A percentile compares a stretch with the other conserved stretches of the same genome.
Conservation (phyloP, 768 basidiomycete genomes). For the Multifurca ochricompacta region DNA sequence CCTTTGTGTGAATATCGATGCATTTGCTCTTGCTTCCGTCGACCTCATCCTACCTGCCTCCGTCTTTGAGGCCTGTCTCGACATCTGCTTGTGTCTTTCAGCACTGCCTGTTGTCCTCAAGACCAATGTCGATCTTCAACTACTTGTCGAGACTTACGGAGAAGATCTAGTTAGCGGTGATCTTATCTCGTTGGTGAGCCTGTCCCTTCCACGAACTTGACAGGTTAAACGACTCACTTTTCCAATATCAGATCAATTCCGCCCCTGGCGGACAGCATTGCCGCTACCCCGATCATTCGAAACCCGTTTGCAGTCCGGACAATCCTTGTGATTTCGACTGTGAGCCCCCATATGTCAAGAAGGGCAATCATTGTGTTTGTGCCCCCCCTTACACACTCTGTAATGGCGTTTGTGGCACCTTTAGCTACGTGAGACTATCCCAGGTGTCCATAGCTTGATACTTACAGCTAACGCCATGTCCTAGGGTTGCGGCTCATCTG, state of each 20-base stretch:
- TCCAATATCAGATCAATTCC: conserved; percentile 28
- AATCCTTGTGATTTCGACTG: conserved; percentile 34
- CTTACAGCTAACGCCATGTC: not conserved
- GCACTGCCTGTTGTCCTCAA: conserved; percentile 18
- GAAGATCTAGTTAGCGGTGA: not conserved
- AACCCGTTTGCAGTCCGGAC: conserved; percentile 26
- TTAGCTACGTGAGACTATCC: conserved; percentile 9
- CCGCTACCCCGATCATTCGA: conserved; percentile 28
- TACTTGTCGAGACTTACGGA: conserved; percentile 16
- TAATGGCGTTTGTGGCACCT: conserved; percentile 34
- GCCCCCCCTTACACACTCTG: conserved; percentile 30
- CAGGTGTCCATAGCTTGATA: not conserved
- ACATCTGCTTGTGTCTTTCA: conserved; percentile 36
- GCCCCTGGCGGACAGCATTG: conserved; percentile 29
- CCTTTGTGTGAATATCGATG: conserved; percentile 22
- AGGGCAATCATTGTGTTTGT: conserved; percentile 33
- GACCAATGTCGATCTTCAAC: conserved; percentile 4
- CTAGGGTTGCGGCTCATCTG: conserved; percentile 36
- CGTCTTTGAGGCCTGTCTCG: conserved; percentile 13
- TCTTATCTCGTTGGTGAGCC: conserved; percentile 24
- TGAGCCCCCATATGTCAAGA: conserved; percentile 24
- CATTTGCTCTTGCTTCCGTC: not conserved
- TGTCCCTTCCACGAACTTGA: not conserved
- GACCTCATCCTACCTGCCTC: conserved; percentile 3
- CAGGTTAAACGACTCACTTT: not conserved